phyloP scores from a whole-genome alignment of 768 basidiomycete genomes.

The Rhizopogon rudus region DNA sequence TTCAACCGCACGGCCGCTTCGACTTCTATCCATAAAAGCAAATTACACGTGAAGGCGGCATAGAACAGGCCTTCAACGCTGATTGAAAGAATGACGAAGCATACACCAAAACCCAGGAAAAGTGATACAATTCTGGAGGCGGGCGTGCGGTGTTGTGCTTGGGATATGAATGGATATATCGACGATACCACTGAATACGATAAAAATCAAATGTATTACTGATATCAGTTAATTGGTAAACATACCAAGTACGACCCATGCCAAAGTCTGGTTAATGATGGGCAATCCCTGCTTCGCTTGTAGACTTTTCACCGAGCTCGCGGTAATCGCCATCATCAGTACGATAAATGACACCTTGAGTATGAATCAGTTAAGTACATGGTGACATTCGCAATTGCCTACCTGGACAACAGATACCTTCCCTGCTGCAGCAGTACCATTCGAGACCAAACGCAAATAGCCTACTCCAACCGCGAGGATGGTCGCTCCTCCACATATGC shows the following conservation, averaged over 20 bases:
- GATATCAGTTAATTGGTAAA: background rate
- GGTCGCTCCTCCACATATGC: constrained; percentile 41
- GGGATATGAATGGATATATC: constrained; percentile 42
- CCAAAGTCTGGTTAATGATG: constrained; percentile 47
- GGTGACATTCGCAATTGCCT: background rate
- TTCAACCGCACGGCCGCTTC: constrained; percentile 35
- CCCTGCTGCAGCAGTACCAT: background rate
- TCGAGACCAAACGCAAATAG: constrained; percentile 7
- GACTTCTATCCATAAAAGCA: constrained; percentile 64
- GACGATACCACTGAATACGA: constrained; percentile 41
- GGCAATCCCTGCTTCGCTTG: constrained; percentile 68
- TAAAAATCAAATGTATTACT: background rate
- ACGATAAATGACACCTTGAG: constrained; percentile 41
- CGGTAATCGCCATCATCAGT: constrained; percentile 47
- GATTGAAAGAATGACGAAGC: constrained; percentile 77
- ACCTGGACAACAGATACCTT: constrained; percentile 20
- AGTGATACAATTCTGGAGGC: constrained; percentile 52
- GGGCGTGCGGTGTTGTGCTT: constrained; percentile 30
- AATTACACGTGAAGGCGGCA: constrained; percentile 55
- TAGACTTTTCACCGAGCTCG: constrained; percentile 52
- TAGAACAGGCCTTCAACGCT: constrained; percentile 81
- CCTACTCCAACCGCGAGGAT: constrained; percentile 35
- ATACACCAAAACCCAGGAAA: constrained; percentile 69
- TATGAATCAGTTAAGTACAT: background rate
- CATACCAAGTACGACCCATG: constrained; percentile 66